Evolutionary conservation across 2,329 filamentous ascomycete species (phyloP).

Genomic region (Epichloe uncinata): DNA sequence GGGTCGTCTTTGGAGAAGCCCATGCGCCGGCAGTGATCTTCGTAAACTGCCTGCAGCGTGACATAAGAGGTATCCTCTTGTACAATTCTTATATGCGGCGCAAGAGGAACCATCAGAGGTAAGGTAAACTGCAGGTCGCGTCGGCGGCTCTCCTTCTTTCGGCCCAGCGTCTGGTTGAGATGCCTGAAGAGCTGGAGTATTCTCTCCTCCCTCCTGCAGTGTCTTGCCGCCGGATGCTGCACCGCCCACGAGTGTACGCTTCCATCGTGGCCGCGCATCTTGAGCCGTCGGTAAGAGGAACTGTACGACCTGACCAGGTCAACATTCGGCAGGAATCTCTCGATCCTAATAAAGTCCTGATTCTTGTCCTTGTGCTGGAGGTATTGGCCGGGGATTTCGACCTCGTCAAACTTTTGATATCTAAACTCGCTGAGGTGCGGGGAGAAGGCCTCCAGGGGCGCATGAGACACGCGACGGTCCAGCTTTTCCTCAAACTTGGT

Average conservation of each 20-base stretch:
- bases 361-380: constrained; percentile 97
- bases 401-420: constrained; percentile 96
- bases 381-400: constrained; percentile 96
- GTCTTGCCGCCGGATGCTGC: constrained; percentile 84
- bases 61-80: constrained; percentile 93
- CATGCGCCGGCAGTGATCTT: constrained; percentile 84
- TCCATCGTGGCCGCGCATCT: constrained; percentile 94
- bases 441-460: constrained; percentile 77
- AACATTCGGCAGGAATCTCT: constrained; percentile 89
- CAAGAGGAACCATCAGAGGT: constrained; percentile 88
- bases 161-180: constrained; percentile 81
- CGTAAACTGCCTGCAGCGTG: constrained; percentile 86
- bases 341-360: constrained; percentile 93
- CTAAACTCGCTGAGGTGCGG: constrained; percentile 91
- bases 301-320: constrained; percentile 85
- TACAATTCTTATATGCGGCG: constrained; percentile 87
- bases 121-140: constrained; percentile 93
- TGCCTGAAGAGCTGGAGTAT: constrained; percentile 95
- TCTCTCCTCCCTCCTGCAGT: constrained; percentile 86
- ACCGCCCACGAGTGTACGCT: constrained; percentile 95
- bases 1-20: constrained; percentile 90
- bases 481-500: constrained; percentile 98
- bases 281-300: constrained; percentile 81
- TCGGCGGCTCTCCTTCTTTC: constrained; percentile 88
- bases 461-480: constrained; percentile 62